These are phyloP conservation scores for Gymnopilus dilepis DNA, from an alignment of 768 basidiomycete species.

Conservation along the genomic window DNA sequence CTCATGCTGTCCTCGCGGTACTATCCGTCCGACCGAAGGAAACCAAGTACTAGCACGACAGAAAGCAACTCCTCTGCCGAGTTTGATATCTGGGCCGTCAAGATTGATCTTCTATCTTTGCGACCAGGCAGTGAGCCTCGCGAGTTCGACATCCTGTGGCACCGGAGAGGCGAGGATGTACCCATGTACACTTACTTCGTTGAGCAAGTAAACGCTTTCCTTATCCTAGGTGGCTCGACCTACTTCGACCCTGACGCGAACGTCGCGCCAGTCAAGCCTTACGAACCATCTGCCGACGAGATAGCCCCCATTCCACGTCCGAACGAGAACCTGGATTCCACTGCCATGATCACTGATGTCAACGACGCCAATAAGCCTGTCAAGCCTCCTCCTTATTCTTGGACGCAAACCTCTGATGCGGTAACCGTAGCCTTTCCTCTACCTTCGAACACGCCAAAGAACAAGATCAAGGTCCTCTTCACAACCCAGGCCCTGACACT, in stretches of 20 bases:
- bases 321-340: slow-evolving; percentile 58
- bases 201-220: slow-evolving; percentile 47
- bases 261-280: slow-evolving; percentile 37
- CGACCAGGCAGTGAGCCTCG: slow-evolving; percentile 34
- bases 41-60: slow-evolving; percentile 21
- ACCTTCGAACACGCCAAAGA: slow-evolving; percentile 69
- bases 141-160: slow-evolving; percentile 67
- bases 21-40: slow-evolving; percentile 34
- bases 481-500: slow-evolving; percentile 68
- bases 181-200: slow-evolving; percentile 63
- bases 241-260: slow-evolving; percentile 53
- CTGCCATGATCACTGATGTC: slow-evolving; percentile 7
- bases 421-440: slow-evolving; percentile 85
- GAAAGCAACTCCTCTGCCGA: slow-evolving; percentile 37
- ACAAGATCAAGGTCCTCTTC: slow-evolving; percentile 70
- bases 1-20: slow-evolving; percentile 65
- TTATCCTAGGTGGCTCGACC: slow-evolving; percentile 61
- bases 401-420: slow-evolving; percentile 87
- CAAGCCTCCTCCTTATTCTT: slow-evolving; percentile 85
- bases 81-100: slow-evolving; percentile 73
- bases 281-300: slow-evolving; percentile 70
- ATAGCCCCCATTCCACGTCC: slow-evolving; percentile 70
- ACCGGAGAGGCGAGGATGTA: slow-evolving; percentile 70
- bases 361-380: slow-evolving; percentile 32
- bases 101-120: slow-evolving; percentile 50